A percentile compares a stretch with the other conserved stretches of the same genome.
Conservation (phyloP, 2,329 filamentous ascomycete genomes). For the Fusarium clavum region DNA sequence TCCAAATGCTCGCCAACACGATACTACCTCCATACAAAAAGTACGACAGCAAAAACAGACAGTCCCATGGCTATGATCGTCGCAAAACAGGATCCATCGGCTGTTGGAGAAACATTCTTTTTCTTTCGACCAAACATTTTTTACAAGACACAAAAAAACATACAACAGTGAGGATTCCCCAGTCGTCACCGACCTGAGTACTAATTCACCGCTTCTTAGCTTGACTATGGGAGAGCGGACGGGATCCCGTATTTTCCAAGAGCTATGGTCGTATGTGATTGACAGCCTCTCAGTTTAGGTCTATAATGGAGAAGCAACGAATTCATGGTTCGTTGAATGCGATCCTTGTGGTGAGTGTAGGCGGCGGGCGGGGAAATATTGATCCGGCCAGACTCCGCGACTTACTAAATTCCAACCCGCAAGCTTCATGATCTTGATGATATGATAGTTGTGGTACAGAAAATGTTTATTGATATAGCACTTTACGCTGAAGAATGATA, state of each 20-base stretch:
- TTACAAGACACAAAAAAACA: not conserved
- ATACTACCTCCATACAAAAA: not conserved
- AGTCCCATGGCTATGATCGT: rapidly evolving
- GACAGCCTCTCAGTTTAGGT: rapidly evolving
- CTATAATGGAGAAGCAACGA: no score
- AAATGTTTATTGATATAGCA: no score
- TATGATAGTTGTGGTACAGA: no score
- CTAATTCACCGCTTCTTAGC: slow-evolving; percentile 1
- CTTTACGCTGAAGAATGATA: no score
- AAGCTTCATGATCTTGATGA: no score
- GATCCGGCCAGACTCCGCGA: not conserved
- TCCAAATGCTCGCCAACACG: no score
- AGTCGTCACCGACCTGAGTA: slow-evolving; percentile 1
- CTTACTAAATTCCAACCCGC: no score
- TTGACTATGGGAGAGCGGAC: not conserved
- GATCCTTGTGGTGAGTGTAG: no score
- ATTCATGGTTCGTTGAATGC: no score
- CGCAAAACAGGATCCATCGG: rapidly evolving
- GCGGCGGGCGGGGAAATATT: not conserved
- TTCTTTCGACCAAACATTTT: rapidly evolving
- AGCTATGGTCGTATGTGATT: slow-evolving; percentile 7
- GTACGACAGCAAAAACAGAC: not conserved
- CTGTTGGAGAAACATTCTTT: no score
- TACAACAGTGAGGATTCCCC: slow-evolving; percentile 1
- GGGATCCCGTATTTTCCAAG: not conserved